Evolutionary conservation across 139 green algal genomes (phyloP).

Genomic region (Tetraselmis chui): DNA sequence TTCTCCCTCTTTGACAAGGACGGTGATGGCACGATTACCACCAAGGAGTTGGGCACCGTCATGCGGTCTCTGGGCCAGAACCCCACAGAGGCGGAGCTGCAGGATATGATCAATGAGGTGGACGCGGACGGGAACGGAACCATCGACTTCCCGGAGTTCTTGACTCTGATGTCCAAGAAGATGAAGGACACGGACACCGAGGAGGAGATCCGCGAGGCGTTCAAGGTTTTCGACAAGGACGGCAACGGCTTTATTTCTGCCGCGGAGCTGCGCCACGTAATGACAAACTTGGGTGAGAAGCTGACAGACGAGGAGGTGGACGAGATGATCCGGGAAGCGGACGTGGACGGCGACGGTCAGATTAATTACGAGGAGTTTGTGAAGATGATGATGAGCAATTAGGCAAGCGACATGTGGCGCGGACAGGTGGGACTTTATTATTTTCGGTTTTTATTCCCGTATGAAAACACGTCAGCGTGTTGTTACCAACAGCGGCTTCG

Average conservation of each 20-base stretch:
- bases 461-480: no score
- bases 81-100: conserved; percentile 36
- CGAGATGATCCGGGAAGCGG: conserved; percentile 64
- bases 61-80: conserved; percentile 42
- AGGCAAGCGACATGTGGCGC: background rate
- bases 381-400: conserved; percentile 8
- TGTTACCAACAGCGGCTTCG: background rate
- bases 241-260: conserved; percentile 55
- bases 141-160: conserved; percentile 39
- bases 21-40: conserved; percentile 50
- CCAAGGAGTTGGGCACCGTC: conserved; percentile 34
- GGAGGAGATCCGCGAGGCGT: conserved; percentile 56
- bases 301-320: conserved; percentile 56
- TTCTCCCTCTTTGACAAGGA: conserved; percentile 60
- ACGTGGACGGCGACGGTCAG: conserved; percentile 59
- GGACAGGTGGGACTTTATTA: background rate
- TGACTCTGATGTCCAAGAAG: conserved; percentile 27
- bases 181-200: conserved; percentile 48
- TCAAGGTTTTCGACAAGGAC: conserved; percentile 73
- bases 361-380: conserved; percentile 65
- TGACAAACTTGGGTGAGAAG: conserved; percentile 82
- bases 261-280: conserved; percentile 69
- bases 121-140: conserved; percentile 35
- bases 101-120: conserved; percentile 30
- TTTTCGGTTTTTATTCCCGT: no score